Conservation (phyloP, 2,329 filamentous ascomycete genomes). For the Ophiocordyceps robertsii region DNA sequence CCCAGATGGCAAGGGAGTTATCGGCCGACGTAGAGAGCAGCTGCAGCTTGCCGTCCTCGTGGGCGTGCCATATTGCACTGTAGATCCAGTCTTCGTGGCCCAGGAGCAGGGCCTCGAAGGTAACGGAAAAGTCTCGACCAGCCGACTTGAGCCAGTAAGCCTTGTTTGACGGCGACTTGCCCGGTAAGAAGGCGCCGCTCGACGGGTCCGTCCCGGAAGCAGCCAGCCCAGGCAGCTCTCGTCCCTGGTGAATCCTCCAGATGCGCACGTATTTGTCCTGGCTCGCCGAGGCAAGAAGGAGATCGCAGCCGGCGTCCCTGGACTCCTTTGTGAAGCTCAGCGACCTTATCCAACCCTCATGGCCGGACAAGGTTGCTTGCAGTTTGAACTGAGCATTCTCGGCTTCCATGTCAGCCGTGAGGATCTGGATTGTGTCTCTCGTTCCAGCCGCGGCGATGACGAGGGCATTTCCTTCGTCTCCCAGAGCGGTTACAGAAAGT, state of each 20-base stretch:
- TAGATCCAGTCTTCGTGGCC: constrained; percentile 99
- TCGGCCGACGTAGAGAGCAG: constrained; percentile 87
- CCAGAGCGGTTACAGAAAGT: constrained; percentile 53
- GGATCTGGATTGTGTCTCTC: constrained; percentile 68
- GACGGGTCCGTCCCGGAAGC: constrained; percentile 40
- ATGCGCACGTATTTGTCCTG: constrained; percentile 96
- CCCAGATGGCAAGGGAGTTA: constrained; percentile 90
- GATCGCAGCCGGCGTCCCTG: constrained; percentile 40
- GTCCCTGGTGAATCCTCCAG: constrained; percentile 71
- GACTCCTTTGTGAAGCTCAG: constrained; percentile 62
- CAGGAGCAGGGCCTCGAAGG: constrained; percentile 84
- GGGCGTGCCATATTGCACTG: constrained; percentile 60
- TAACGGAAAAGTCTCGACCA: constrained; percentile 58
- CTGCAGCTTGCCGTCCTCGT: constrained; percentile 41
- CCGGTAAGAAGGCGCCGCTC: constrained; percentile 44
- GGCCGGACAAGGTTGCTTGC: constrained; percentile 68
- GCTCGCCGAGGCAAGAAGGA: constrained; percentile 82
- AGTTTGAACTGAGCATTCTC: constrained; percentile 44
- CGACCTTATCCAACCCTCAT: constrained; percentile 90
- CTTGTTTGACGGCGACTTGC: constrained; percentile 77
- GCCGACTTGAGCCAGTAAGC: constrained; percentile 59
- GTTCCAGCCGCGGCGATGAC: constrained; percentile 81
- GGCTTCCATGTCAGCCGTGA: constrained; percentile 37
- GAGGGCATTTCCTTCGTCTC: constrained; percentile 34
- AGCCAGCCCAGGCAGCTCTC: constrained; percentile 44